phyloP scores from a whole-genome alignment of 23 red algal species.

The Gracilariopsis chorda region DNA sequence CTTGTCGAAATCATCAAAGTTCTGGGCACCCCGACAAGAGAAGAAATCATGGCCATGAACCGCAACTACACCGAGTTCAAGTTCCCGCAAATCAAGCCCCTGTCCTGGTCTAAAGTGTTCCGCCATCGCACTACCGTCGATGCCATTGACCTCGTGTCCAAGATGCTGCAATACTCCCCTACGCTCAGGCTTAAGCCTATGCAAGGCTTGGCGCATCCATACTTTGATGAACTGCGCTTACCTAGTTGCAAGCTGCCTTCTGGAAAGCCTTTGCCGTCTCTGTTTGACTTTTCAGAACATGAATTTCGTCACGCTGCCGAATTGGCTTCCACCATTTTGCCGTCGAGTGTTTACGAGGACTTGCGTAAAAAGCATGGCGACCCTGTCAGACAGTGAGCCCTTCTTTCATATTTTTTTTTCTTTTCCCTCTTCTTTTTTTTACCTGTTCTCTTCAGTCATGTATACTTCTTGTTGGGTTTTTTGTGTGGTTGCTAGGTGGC shows the following conservation, averaged over 20 bases:
- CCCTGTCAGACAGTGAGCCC: constrained; percentile 32
- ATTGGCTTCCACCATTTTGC: constrained; percentile 62
- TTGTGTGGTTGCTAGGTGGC: background rate
- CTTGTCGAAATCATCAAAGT: constrained; percentile 97
- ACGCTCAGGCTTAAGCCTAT: constrained; percentile 72
- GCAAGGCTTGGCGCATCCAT: constrained; percentile 85
- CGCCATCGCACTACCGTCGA: constrained; percentile 62
- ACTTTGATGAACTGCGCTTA: constrained; percentile 90
- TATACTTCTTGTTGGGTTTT: background rate
- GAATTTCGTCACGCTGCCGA: constrained; percentile 79
- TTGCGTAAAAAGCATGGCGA: constrained; percentile 70
- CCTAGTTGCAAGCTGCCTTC: constrained; percentile 58
- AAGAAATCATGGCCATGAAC: constrained; percentile 94
- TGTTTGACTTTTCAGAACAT: constrained; percentile 95
- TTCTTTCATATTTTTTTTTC: background rate
- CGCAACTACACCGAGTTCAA: constrained; percentile 94
- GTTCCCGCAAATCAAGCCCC: constrained; percentile 85
- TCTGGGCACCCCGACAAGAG: constrained; percentile 85
- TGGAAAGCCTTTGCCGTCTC: constrained; percentile 80
- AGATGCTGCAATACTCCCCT: constrained; percentile 91
- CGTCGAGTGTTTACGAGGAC: constrained; percentile 38
- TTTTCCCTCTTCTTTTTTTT: constrained; percentile 23
- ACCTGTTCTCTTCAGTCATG: background rate
- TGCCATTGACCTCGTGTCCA: constrained; percentile 89
- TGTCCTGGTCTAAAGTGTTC: constrained; percentile 81